Percentiles rank a stretch among this genome's conserved stretches.
phyloP scores from a whole-genome alignment of 768 basidiomycete genomes.

The Hypsizygus marmoreus region DNA sequence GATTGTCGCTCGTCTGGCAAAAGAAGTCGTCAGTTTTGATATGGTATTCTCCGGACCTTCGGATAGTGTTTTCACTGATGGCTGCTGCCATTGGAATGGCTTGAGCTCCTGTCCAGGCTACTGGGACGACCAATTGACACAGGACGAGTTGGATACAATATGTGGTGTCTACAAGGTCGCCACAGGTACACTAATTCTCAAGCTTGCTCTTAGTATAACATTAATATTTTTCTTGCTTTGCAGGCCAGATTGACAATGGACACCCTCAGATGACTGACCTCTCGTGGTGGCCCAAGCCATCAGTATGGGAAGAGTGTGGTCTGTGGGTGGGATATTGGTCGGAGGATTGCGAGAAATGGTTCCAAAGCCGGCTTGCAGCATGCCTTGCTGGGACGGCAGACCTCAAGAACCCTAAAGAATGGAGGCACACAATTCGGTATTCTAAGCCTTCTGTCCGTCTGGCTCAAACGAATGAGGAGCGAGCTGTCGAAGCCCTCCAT shows the following conservation, averaged over 20 bases:
- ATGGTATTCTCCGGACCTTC: constrained; percentile 22
- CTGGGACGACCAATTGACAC: constrained; percentile 23
- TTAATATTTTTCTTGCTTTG: not conserved
- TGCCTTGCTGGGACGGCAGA: constrained; percentile 2
- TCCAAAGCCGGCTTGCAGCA: constrained; percentile 2
- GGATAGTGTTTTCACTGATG: constrained; percentile 3
- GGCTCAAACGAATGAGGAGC: not conserved
- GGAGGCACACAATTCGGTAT: not conserved
- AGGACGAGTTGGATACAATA: constrained; percentile 21
- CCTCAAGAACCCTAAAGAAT: not conserved
- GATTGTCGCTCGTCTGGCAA: constrained; percentile 24
- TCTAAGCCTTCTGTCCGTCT: not conserved
- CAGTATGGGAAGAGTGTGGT: constrained; percentile 5
- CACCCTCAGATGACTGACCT: constrained; percentile 6
- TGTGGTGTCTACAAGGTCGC: constrained; percentile 23
- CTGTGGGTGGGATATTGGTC: constrained; percentile 20
- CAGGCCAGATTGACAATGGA: not conserved
- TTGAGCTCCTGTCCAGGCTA: constrained; percentile 1
- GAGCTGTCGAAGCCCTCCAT: too few relatives aligned
- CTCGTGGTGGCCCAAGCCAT: constrained; percentile 21
- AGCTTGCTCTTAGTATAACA: not conserved
- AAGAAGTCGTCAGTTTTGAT: constrained; percentile 7
- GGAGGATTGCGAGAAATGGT: constrained; percentile 20
- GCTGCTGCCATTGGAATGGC: constrained; percentile 2
- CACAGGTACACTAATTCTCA: constrained; percentile 13